Evolutionary conservation across 2,329 filamentous ascomycete species (phyloP), one percentile per base, ranked within the genome.

Genomic region (Calonectria naviculata): DNA sequence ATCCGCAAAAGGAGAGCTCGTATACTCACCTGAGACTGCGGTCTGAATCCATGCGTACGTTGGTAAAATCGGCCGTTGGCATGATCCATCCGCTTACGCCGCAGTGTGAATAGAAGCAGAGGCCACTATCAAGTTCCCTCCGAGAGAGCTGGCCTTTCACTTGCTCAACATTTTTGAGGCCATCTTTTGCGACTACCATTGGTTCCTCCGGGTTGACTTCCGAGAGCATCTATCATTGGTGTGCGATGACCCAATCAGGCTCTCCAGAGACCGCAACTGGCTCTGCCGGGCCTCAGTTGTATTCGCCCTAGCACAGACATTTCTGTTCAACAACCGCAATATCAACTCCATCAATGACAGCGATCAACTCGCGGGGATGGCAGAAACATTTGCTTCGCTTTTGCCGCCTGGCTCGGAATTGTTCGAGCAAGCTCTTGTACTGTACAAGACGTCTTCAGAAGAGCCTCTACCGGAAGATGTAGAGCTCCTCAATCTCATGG

Each of bases 141-240:
- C 69, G 28, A 68, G 63, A 24, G 41, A 61, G 19, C 42, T 49
- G 34, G 58, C 69, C 26, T 29, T 65, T 26, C 65, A 49, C n/a
- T 54, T 71, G 19, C 69, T 71, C 60, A 52, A 68, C 21, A 68
- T 71, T 21, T 71, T 71, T 36, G 69, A 71, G 24, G 69, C 68
- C 8, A 68, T 68, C 15, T 71, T 71, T 26, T 71, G 69, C 65
- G 65, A 71, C 19, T 71, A 68, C 28, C 69, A 71, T 15, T 71
- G 69, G 69, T 71, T 71, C 10, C 44, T 71, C 17, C 58, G 69
- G 6, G 31, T 66, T 8, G 58, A 71, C 42, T 71, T 71, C 5
- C 65, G 65, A 6, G 65, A 71, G 19, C 65, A 61, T 1, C 29
- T 71, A 5, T 29, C 21, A 8, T n/a, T 54, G 19, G 60, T 61